phyloP scores from a whole-genome alignment of 768 basidiomycete species.

The Termitomyces sp. region DNA sequence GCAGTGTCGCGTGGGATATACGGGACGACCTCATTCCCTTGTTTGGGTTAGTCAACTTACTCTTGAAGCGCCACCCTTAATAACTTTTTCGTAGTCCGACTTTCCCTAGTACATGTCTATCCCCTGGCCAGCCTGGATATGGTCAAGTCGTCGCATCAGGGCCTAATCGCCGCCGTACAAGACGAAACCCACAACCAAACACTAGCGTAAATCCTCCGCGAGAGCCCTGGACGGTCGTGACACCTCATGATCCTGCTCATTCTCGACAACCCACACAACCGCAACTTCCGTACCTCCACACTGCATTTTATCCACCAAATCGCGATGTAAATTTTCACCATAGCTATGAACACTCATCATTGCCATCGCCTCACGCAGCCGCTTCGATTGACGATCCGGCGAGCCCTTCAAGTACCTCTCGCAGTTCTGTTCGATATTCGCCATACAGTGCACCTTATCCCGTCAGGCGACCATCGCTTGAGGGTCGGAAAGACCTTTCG shows the following conservation, averaged over 20 bases:
- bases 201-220: constrained; percentile 15
- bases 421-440: constrained; percentile 19
- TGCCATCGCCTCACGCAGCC: constrained; percentile 1
- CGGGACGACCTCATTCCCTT: constrained; percentile 82
- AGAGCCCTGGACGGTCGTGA: constrained; percentile 43
- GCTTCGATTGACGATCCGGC: constrained; percentile 10
- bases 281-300: constrained; percentile 7
- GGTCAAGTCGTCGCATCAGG: constrained; percentile 72
- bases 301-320: constrained; percentile 11
- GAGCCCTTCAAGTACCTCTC: constrained; percentile 7
- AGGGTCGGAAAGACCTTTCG: constrained; percentile 20
- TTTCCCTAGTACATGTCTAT: constrained; percentile 78
- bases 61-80: not conserved
- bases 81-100: constrained; percentile 43
- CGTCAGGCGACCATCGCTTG: constrained; percentile 18
- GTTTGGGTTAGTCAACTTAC: constrained; percentile 58
- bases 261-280: constrained; percentile 6
- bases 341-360: constrained; percentile 10
- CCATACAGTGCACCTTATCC: constrained; percentile 22
- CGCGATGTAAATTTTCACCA: constrained; percentile 12
- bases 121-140: constrained; percentile 83
- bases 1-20: constrained; percentile 84
- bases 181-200: constrained; percentile 44
- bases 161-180: constrained; percentile 55
- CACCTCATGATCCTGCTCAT: constrained; percentile 21